Evolutionary conservation across 2,329 filamentous ascomycete species (phyloP).

Genomic region (Exophiala oligosperma): DNA sequence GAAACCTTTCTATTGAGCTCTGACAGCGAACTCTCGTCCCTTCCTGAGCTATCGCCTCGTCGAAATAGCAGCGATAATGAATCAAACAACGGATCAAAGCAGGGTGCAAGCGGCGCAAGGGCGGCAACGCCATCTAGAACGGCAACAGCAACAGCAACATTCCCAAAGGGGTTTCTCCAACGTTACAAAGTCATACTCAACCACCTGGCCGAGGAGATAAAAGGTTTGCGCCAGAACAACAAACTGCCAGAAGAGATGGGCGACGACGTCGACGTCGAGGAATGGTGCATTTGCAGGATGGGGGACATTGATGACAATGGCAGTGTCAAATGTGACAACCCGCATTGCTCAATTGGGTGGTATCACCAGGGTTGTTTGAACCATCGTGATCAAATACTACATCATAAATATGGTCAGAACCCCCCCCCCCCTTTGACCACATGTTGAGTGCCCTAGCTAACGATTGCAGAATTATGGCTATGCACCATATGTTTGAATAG

Average conservation of each 20-base stretch:
- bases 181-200: neutral
- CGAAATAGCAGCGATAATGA: too few species aligned
- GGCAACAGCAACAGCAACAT: too few species aligned
- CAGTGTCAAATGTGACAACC: constrained; percentile 2
- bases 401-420: neutral
- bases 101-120: too few species aligned
- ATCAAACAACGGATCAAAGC: too few species aligned
- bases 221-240: neutral
- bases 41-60: too few species aligned
- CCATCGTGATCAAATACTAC: neutral
- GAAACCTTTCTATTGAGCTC: too few species aligned
- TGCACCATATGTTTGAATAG: neutral
- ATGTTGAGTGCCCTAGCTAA: neutral
- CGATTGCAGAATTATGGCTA: neutral
- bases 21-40: too few species aligned
- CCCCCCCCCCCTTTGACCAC: neutral
- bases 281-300: constrained; percentile 1
- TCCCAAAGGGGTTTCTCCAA: neutral
- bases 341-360: constrained; percentile 1
- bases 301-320: neutral
- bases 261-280: neutral
- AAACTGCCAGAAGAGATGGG: neutral
- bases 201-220: neutral
- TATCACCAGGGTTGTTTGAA: constrained; percentile 3
- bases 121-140: too few species aligned